Conservation (phyloP, 805 yeast genomes). For the Cyberlindnera suaveolens region DNA sequence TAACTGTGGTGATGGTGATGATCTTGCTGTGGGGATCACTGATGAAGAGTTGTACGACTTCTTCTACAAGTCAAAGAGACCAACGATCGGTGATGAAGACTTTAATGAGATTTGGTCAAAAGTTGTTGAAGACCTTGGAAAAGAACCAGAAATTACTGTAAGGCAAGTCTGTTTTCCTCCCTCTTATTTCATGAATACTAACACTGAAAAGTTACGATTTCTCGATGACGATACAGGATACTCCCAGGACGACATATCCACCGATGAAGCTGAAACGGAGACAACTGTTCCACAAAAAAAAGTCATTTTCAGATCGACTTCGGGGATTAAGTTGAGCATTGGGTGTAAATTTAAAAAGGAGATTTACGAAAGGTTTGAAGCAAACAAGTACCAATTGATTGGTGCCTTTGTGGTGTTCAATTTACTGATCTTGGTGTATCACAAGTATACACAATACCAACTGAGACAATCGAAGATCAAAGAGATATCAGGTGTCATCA, state of each 20-base stretch:
- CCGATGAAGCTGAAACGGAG: slow-evolving; percentile 35
- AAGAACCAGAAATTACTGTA: slow-evolving; percentile 66
- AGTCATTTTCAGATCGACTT: slow-evolving; percentile 63
- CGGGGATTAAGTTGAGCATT: slow-evolving; percentile 55
- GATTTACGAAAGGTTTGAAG: slow-evolving; percentile 32
- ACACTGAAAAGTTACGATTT: slow-evolving; percentile 21
- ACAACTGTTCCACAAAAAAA: slow-evolving; percentile 27
- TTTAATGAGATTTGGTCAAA: slow-evolving; percentile 71
- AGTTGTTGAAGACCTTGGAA: slow-evolving; percentile 53
- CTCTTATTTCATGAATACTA: slow-evolving; percentile 15
- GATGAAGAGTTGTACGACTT: slow-evolving; percentile 46
- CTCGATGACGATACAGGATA: slow-evolving; percentile 35
- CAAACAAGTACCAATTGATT: slow-evolving; percentile 18
- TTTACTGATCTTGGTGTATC: slow-evolving; percentile 20
- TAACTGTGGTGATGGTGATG: slow-evolving; percentile 50
- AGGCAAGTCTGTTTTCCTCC: slow-evolving; percentile 53
- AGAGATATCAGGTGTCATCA: slow-evolving; percentile 40
- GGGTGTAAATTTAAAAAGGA: slow-evolving; percentile 52
- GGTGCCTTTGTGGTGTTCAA: slow-evolving; percentile 7
- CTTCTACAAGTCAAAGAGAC: slow-evolving; percentile 32
- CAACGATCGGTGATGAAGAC: slow-evolving; percentile 41
- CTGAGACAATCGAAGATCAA: slow-evolving; percentile 37
- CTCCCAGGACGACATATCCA: slow-evolving; percentile 30
- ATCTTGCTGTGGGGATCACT: slow-evolving; percentile 44
- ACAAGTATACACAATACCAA: slow-evolving; percentile 32